phyloP scores from a whole-genome alignment of 2,329 filamentous ascomycete species.

The Magnaporthales sp. region DNA sequence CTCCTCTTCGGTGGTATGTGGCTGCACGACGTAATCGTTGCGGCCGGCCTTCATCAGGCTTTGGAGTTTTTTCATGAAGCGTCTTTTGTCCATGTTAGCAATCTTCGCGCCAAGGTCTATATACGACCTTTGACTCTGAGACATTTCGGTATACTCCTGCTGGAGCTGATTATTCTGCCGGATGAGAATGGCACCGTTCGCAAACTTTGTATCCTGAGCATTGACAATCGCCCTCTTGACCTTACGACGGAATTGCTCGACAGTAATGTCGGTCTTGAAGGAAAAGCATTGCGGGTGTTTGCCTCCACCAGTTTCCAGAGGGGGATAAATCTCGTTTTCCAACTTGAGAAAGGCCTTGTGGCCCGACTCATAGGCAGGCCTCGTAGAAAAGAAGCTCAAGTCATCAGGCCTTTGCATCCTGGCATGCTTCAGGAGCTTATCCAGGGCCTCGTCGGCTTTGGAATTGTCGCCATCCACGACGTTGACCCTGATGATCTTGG shows the following conservation, averaged over 20 bases:
- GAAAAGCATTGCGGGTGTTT: neutral
- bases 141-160: neutral
- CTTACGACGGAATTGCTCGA: neutral
- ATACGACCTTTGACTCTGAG: neutral
- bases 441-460: neutral
- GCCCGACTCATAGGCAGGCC: slow-evolving; percentile 11
- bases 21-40: neutral
- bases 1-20: neutral
- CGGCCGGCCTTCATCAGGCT: neutral
- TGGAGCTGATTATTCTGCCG: neutral
- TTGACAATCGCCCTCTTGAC: neutral
- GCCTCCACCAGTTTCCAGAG: neutral
- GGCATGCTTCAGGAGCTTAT: neutral
- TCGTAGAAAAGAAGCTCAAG: slow-evolving; percentile 7
- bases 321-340: neutral
- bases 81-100: too few relatives aligned
- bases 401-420: neutral
- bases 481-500: neutral
- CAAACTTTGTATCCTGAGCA: neutral
- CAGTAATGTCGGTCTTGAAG: neutral
- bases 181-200: neutral
- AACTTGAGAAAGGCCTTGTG: slow-evolving; percentile 8
- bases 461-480: neutral
- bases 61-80: neutral
- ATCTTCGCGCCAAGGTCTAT: neutral